Evolutionary conservation across 2,329 filamentous ascomycete species (phyloP), one percentile per base, ranked within the genome.

Genomic region (Acarospora socialis): DNA sequence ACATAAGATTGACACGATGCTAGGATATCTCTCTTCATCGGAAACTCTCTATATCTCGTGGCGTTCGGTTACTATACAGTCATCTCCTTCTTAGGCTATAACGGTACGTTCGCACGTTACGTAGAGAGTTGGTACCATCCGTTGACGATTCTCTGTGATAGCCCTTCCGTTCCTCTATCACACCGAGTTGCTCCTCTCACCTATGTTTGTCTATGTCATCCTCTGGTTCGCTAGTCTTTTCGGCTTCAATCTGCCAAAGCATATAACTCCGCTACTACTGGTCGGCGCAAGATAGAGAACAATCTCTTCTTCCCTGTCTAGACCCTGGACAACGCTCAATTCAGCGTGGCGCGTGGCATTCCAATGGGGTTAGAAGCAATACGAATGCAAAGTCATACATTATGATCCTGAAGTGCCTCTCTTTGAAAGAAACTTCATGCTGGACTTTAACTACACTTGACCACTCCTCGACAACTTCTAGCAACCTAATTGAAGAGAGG

Each of bases 41-140:
- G 72, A 17, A 78, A 79, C 46, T 66, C 70, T 1, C 63, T 78
- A 41, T 78, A 78, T 45, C 61, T 78, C n/a, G 58, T 73, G 21
- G 74, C 73, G 0, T 54, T 76, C 31, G 64, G 65, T 17, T 78
- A 78, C 54, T 78, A 78, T 53, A 73, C 70, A 46, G 66, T 77
- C 42, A 74, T 78, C 45, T 75, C 69, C 6, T 79, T 79, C 49
- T 56, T 79, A 25, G 74, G 74, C 20, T 79, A 78, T 52, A 78
- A 78, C 44, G 61, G 61, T 63, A 49, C 26, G 49, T 43, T 21
- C 9, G 14, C 21, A 21, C 25, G 12, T 17, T 19, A 27, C 7
- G 18, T 16, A 24, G 19, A 16, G 7, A 18, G 10, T 16, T 7
- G 22, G 7, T 4, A 24, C 22, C 22, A 13, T 12, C 19, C 9